Conservation (phyloP, 441 rosid genomes). For the Gossypium davidsonii region DNA sequence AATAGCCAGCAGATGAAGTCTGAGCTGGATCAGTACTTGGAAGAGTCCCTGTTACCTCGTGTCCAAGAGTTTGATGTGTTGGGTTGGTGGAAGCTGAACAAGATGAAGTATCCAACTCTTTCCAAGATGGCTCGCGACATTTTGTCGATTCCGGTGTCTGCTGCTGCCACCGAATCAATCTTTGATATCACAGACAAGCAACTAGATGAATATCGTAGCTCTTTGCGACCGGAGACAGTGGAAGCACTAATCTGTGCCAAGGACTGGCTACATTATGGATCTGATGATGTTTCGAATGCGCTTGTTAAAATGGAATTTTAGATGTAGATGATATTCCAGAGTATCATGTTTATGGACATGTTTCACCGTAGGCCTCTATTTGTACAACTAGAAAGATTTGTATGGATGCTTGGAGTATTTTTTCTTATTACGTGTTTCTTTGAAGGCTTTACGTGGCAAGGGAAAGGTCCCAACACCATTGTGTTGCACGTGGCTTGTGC, state of each 20-base stretch:
- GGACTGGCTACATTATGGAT: constrained; percentile 66
- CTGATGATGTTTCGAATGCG: constrained; percentile 32
- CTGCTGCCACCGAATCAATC: constrained; percentile 47
- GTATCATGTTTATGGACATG: constrained; percentile 11
- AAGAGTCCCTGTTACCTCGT: constrained; percentile 68
- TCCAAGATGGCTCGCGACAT: constrained; percentile 82
- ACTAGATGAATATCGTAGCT: constrained; percentile 57
- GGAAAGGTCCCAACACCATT: background rate
- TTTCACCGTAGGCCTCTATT: constrained; percentile 10
- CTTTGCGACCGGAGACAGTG: constrained; percentile 66
- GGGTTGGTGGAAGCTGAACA: constrained; percentile 87
- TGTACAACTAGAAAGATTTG: constrained; percentile 19
- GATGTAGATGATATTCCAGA: constrained; percentile 13
- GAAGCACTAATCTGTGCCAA: constrained; percentile 83
- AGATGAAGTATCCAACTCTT: constrained; percentile 70
- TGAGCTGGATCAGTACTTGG: constrained; percentile 78
- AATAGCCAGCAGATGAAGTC: constrained; percentile 58
- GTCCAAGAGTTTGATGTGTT: constrained; percentile 64
- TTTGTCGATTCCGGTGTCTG: constrained; percentile 52
- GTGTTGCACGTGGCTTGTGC: too few relatives aligned
- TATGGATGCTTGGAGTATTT: constrained; percentile 1
- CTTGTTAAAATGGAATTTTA: constrained; percentile 53
- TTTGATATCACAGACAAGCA: constrained; percentile 45
- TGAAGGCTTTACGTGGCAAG: background rate
- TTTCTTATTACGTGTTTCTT: background rate